Conservation (phyloP, 2,329 filamentous ascomycete genomes). For the Hypoxylon sp. region DNA sequence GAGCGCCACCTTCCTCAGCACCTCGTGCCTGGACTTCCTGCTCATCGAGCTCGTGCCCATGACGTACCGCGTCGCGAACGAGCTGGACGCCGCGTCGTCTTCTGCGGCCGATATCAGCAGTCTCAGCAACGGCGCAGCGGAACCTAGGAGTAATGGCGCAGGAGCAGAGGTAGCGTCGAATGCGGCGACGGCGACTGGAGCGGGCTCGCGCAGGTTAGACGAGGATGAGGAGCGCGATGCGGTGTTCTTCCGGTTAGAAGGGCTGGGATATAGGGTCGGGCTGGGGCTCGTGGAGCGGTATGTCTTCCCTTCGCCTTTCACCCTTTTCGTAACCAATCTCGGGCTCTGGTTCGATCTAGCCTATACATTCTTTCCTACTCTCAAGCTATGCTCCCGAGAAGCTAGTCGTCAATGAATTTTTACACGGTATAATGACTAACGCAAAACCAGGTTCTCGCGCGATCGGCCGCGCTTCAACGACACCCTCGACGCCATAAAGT, state of each 20-base stretch:
- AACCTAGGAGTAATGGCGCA: conserved; percentile 33
- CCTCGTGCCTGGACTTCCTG: conserved; percentile 91
- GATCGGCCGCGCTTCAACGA: conserved; percentile 91
- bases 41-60: conserved; percentile 97
- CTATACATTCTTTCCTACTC: neutral
- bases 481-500: conserved; percentile 96
- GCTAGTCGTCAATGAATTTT: no score
- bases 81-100: conserved; percentile 67
- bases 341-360: conserved; percentile 3
- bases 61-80: conserved; percentile 85
- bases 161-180: conserved; percentile 16
- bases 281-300: conserved; percentile 92
- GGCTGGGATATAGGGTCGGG: conserved; percentile 89
- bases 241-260: conserved; percentile 86
- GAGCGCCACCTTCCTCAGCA: conserved; percentile 79
- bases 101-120: conserved; percentile 32
- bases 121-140: neutral
- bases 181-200: conserved; percentile 40
- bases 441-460: conserved; percentile 74
- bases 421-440: neutral
- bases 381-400: neutral
- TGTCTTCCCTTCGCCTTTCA: conserved; percentile 45
- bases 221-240: conserved; percentile 88
- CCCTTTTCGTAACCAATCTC: conserved; percentile 7
- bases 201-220: conserved; percentile 59